Percentiles rank a stretch among this genome's conserved stretches.
Evolutionary conservation across 23 red algal genomes (phyloP).

Genomic region (Chondrus crispus): DNA sequence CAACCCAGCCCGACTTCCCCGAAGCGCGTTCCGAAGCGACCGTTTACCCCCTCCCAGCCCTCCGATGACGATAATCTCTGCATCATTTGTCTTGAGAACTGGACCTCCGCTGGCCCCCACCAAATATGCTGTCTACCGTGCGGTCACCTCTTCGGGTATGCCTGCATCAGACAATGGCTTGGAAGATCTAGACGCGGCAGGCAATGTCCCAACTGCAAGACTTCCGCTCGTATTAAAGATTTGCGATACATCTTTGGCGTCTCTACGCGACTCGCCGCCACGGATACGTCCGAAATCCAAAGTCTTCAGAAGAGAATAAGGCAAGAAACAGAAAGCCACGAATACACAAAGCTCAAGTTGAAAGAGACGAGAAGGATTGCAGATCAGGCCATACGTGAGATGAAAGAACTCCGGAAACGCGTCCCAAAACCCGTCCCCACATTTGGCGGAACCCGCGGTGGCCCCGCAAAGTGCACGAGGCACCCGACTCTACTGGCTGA

Average conservation of each 20-base stretch:
- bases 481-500: not conserved
- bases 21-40: not conserved
- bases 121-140: constrained; percentile 66
- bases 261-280: not conserved
- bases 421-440: not conserved
- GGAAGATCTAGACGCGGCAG: not conserved
- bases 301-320: not conserved
- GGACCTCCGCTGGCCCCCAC: constrained; percentile 43
- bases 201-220: constrained; percentile 62
- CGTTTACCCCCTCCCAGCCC: not conserved
- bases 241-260: constrained; percentile 48
- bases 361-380: constrained; percentile 24
- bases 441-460: not conserved
- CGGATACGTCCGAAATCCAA: constrained; percentile 23
- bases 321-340: constrained; percentile 17
- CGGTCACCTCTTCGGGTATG: constrained; percentile 75
- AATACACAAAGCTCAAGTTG: constrained; percentile 21
- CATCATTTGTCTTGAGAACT: constrained; percentile 65
- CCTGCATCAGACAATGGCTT: constrained; percentile 75
- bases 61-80: constrained; percentile 47
- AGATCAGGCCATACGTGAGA: not conserved
- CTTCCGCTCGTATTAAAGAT: constrained; percentile 16
- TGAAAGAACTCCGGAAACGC: not conserved
- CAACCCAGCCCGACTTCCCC: no score
- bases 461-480: not conserved